These are phyloP conservation scores for Leccinum variicolor DNA, from an alignment of 768 basidiomycete species.

Conservation along the genomic window DNA sequence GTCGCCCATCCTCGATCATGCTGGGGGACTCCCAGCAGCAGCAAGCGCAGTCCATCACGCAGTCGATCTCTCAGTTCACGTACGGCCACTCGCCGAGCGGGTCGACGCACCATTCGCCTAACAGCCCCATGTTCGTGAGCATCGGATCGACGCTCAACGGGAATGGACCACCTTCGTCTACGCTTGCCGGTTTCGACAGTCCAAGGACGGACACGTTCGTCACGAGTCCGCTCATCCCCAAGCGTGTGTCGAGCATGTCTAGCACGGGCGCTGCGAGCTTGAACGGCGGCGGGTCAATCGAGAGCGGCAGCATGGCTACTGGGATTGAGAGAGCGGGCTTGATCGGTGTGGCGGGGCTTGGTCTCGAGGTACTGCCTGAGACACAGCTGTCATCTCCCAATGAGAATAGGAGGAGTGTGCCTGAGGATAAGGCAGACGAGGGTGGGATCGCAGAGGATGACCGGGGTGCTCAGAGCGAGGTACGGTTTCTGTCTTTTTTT, in stretches of 20 bases:
- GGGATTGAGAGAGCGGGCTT: slow-evolving; percentile 23
- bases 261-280: slow-evolving; percentile 24
- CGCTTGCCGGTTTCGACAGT: slow-evolving; percentile 33
- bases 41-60: slow-evolving; percentile 29
- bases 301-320: slow-evolving; percentile 12
- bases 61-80: slow-evolving; percentile 28
- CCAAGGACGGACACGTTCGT: slow-evolving; percentile 18
- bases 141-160: slow-evolving; percentile 29
- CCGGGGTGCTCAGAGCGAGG: slow-evolving; percentile 63
- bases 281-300: slow-evolving; percentile 22
- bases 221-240: slow-evolving; percentile 13
- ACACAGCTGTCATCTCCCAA: slow-evolving; percentile 59
- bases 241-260: slow-evolving; percentile 28
- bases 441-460: slow-evolving; percentile 43
- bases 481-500: slow-evolving; percentile 30
- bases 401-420: slow-evolving; percentile 48
- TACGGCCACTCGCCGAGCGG: slow-evolving; percentile 34
- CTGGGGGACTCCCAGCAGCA: slow-evolving; percentile 46
- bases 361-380: slow-evolving; percentile 37
- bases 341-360: slow-evolving; percentile 25
- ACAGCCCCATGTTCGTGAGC: slow-evolving; percentile 35
- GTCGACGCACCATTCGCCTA: slow-evolving; percentile 44
- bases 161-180: slow-evolving; percentile 19
- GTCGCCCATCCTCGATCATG: slow-evolving; percentile 61
- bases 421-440: slow-evolving; percentile 33